Percentiles rank a stretch among this genome's conserved stretches.
Conservation (phyloP, 768 basidiomycete genomes). For the Saitozyma podzolica region DNA sequence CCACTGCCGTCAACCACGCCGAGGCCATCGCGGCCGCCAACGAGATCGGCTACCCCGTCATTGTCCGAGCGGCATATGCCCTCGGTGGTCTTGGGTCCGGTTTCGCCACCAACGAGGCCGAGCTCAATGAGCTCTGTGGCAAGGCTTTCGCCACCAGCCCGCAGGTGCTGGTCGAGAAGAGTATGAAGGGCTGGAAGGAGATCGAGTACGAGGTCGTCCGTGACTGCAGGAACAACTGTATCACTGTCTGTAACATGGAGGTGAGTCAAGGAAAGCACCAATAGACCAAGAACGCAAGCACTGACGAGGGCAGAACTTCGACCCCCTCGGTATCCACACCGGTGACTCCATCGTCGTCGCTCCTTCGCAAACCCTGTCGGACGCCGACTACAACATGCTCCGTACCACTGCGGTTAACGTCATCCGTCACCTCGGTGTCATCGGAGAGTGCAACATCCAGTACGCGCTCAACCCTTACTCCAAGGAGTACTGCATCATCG, state of each 20-base stretch:
- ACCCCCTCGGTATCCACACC: slow-evolving; percentile 96
- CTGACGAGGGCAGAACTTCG: slow-evolving; percentile 74
- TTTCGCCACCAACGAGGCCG: slow-evolving; percentile 91
- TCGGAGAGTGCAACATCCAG: slow-evolving; percentile 99
- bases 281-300: not conserved
- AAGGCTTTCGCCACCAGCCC: slow-evolving; percentile 98
- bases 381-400: slow-evolving; percentile 99
- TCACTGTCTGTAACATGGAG: slow-evolving; percentile 99
- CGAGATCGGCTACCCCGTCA: slow-evolving; percentile 89
- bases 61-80: slow-evolving; percentile 94
- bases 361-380: slow-evolving; percentile 96
- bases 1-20: slow-evolving; percentile 77
- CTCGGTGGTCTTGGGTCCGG: slow-evolving; percentile 93
- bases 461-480: slow-evolving; percentile 95
- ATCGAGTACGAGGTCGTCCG: slow-evolving; percentile 99
- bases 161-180: slow-evolving; percentile 97
- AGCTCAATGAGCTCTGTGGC: slow-evolving; percentile 80
- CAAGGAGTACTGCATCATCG: slow-evolving; percentile 97
- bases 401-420: slow-evolving; percentile 97
- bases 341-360: slow-evolving; percentile 98
- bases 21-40: slow-evolving; percentile 81
- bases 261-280: slow-evolving; percentile 56
- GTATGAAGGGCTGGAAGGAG: slow-evolving; percentile 99
- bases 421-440: slow-evolving; percentile 94
- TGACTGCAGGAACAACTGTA: slow-evolving; percentile 97